Evolutionary conservation across 495 filamentous ascomycete species (phyloP).

Genomic region (Penicillium malachiteum): DNA sequence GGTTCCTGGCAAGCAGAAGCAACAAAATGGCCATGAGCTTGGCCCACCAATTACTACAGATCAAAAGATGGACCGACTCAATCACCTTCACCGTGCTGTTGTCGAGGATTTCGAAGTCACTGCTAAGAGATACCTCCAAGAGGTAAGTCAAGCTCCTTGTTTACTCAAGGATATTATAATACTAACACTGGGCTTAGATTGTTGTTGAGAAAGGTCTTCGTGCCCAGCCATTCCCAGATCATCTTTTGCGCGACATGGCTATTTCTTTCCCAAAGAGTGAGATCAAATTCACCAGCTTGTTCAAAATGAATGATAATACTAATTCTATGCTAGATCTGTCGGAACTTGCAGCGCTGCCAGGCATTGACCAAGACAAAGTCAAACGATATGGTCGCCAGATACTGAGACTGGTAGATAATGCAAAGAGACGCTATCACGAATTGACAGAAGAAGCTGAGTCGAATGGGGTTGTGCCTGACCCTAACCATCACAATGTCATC

Average conservation of each 20-base stretch:
- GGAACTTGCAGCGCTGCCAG: conserved; percentile 66
- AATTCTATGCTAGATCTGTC: conserved; percentile 25
- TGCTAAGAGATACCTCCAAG: conserved; percentile 64
- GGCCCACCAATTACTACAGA: conserved; percentile 76
- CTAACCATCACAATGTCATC: conserved; percentile 65
- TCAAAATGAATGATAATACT: not conserved
- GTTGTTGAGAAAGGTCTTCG: conserved; percentile 61
- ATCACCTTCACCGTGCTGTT: conserved; percentile 60
- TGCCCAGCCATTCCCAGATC: conserved; percentile 72
- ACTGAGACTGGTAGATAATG: conserved; percentile 59
- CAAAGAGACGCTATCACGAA: conserved; percentile 55
- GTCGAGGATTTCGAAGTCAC: conserved; percentile 61
- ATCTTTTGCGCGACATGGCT: conserved; percentile 77
- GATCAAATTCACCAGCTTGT: not conserved
- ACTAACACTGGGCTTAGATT: conserved; percentile 53
- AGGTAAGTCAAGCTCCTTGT: conserved; percentile 33
- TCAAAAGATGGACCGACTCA: conserved; percentile 57
- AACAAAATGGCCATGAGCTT: conserved; percentile 40
- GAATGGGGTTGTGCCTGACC: conserved; percentile 50
- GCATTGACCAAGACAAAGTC: conserved; percentile 70
- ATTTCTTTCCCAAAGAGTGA: conserved; percentile 68
- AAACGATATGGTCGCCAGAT: conserved; percentile 66
- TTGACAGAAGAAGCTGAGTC: conserved; percentile 51
- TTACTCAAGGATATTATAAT: not conserved
- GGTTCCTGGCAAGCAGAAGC: conserved; percentile 35